Conservation (phyloP, 306 rosid species). For the Trichosanthes truncata region DNA sequence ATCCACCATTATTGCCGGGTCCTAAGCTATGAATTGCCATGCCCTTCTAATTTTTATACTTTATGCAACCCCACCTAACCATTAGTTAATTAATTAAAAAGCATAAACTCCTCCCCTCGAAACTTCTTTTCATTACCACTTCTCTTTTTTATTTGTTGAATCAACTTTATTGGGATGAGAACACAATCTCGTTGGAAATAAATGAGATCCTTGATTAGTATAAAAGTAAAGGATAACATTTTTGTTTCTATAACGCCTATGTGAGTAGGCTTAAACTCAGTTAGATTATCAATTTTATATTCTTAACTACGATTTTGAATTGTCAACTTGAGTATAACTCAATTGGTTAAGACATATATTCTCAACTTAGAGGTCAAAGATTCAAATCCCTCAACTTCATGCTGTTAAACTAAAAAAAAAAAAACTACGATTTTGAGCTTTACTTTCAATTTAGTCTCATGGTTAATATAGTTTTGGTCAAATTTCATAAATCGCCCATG, state of each 20-base stretch:
- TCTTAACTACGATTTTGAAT: too few relatives aligned
- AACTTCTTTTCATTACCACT: not conserved
- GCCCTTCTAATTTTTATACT: not conserved
- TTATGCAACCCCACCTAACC: not conserved
- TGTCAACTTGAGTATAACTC: too few relatives aligned
- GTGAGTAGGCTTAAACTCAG: not conserved
- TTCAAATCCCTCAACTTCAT: too few relatives aligned
- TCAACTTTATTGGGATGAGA: not conserved
- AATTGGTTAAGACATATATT: too few relatives aligned
- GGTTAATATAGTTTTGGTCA: too few relatives aligned
- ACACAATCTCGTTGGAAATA: not conserved
- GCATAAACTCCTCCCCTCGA: not conserved
- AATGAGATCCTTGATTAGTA: not conserved
- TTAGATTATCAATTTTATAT: too few relatives aligned
- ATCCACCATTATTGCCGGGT: slow-evolving; percentile 6
- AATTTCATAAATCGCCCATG: too few relatives aligned
- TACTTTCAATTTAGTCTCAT: too few relatives aligned
- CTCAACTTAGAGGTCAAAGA: too few relatives aligned
- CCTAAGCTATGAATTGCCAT: not conserved
- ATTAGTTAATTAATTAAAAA: not conserved
- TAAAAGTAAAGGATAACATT: not conserved
- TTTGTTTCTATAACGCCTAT: not conserved
- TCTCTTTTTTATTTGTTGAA: not conserved
- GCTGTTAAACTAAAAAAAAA: too few relatives aligned
- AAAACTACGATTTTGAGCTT: too few relatives aligned